Conservation (phyloP, 768 basidiomycete species). For the Tricholoma saponaceum region DNA sequence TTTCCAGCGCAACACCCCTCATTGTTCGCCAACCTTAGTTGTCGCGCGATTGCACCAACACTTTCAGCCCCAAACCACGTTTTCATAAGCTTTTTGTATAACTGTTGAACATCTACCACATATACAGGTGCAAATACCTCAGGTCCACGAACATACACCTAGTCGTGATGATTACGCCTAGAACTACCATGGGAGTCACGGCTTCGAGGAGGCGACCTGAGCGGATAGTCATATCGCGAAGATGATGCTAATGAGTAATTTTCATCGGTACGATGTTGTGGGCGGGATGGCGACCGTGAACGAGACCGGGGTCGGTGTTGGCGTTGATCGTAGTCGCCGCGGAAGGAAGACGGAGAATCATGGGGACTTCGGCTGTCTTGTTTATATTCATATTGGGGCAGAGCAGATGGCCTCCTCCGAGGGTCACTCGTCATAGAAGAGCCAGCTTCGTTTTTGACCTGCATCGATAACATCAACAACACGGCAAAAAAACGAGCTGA, state of each 20-base stretch:
- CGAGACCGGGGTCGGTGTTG: constrained; percentile 12
- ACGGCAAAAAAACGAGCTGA: neutral
- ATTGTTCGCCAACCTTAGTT: constrained; percentile 27
- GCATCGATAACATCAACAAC: neutral
- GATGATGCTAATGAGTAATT: neutral
- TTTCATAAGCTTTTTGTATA: constrained; percentile 37
- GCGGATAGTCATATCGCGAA: constrained; percentile 1
- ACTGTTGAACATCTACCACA: constrained; percentile 36
- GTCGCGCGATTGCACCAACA: constrained; percentile 27
- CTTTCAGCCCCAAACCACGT: constrained; percentile 12
- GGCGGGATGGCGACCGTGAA: constrained; percentile 18
- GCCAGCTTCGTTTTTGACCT: constrained; percentile 7
- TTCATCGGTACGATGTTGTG: neutral
- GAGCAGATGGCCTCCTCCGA: neutral
- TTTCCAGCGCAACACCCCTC: constrained; percentile 45
- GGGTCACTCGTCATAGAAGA: neutral
- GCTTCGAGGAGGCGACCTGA: neutral
- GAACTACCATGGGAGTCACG: neutral
- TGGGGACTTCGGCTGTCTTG: neutral
- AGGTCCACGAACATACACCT: constrained; percentile 1
- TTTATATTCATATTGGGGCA: neutral
- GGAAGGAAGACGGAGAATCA: neutral
- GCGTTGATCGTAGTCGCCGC: constrained; percentile 6
- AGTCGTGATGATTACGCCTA: neutral
- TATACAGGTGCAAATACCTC: constrained; percentile 24